Conservation (phyloP, 1,284 basidiomycete species). For the Ustilago bromivora region DNA sequence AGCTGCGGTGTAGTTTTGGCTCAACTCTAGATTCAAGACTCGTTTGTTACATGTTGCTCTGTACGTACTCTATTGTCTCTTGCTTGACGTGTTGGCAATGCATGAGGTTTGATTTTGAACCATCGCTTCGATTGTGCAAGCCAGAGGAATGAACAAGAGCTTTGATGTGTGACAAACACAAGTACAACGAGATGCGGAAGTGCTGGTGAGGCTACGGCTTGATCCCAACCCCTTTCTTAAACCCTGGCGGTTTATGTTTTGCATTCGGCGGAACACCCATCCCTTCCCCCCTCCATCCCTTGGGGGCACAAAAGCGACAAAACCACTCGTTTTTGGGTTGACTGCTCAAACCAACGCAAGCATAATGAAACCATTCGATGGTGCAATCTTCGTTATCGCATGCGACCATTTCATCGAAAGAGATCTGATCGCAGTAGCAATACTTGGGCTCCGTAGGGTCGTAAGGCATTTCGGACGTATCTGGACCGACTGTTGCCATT, state of each 20-base stretch:
- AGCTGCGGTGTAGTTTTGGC: not conserved
- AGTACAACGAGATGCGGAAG: not conserved
- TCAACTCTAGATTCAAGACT: not conserved
- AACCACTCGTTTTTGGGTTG: conserved; percentile 64
- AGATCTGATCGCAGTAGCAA: conserved; percentile 73
- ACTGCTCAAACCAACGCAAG: conserved; percentile 58
- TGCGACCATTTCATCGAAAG: conserved; percentile 70
- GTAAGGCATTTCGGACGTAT: conserved; percentile 57
- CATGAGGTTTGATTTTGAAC: not conserved
- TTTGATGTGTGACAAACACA: not conserved
- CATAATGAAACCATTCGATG: conserved; percentile 71
- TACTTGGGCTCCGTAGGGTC: conserved; percentile 72
- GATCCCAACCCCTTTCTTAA: conserved; percentile 31
- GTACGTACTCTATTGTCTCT: not conserved
- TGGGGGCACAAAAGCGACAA: conserved; percentile 67
- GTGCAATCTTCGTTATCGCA: conserved; percentile 73
- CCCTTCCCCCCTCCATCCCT: conserved; percentile 59
- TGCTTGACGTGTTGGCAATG: not conserved
- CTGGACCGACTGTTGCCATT: conserved; percentile 17
- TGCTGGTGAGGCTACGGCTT: conserved; percentile 9
- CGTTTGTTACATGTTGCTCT: not conserved
- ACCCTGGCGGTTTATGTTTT: conserved; percentile 27
- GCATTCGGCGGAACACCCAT: conserved; percentile 44
- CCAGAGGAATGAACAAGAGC: not conserved
- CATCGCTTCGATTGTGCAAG: not conserved